Percentiles rank a stretch among this genome's conserved stretches.
These are phyloP conservation scores for Sugiyamaella neomexicana DNA, from an alignment of 1,139 yeast species.

Conservation along the genomic window DNA sequence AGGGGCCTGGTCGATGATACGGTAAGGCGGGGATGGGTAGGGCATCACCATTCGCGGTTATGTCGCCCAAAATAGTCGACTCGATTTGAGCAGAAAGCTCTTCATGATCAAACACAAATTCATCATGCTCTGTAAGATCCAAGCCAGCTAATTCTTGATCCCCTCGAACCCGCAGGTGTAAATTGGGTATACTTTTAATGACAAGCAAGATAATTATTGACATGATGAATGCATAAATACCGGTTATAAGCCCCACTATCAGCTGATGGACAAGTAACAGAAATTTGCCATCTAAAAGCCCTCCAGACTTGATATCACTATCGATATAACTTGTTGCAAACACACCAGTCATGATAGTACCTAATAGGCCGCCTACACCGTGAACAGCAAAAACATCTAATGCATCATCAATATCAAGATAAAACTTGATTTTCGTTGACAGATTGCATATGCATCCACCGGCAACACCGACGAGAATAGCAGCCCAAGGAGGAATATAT, in stretches of 20 bases:
- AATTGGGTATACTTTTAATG: slow-evolving; percentile 50
- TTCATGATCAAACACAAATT: slow-evolving; percentile 48
- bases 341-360: slow-evolving; percentile 40
- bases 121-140: slow-evolving; percentile 57
- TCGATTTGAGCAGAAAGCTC: slow-evolving; percentile 17
- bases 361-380: slow-evolving; percentile 42
- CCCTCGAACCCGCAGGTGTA: slow-evolving; percentile 48
- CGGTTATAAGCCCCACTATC: slow-evolving; percentile 47
- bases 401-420: slow-evolving; percentile 41
- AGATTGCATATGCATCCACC: slow-evolving; percentile 42
- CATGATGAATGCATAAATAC: slow-evolving; percentile 46
- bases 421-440: slow-evolving; percentile 42
- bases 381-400: slow-evolving; percentile 43
- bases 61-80: slow-evolving; percentile 3
- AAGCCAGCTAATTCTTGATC: slow-evolving; percentile 50
- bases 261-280: slow-evolving; percentile 52
- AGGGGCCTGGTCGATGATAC: slow-evolving; percentile 2
- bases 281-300: slow-evolving; percentile 53
- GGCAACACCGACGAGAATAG: slow-evolving; percentile 38
- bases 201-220: slow-evolving; percentile 45
- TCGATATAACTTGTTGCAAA: slow-evolving; percentile 34
- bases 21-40: background rate
- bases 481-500: slow-evolving; percentile 41
- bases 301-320: slow-evolving; percentile 40
- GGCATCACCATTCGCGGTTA: background rate